A percentile compares a stretch with the other conserved stretches of the same genome.
phyloP scores from a whole-genome alignment of 345 rosid species.

The Citrus medica region DNA sequence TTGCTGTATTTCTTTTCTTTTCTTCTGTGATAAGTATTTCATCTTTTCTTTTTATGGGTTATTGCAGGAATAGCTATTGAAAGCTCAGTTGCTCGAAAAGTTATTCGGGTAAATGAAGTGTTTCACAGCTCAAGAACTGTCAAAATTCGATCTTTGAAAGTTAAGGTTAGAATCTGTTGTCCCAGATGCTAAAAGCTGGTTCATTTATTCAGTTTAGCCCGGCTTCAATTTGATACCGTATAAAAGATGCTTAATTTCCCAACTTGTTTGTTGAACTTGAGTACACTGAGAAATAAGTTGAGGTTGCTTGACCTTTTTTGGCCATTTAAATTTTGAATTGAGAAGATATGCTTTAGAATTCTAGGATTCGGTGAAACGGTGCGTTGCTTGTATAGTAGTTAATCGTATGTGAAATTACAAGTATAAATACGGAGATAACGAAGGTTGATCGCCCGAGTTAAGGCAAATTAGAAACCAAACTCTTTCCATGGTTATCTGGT shows the following conservation, averaged over 20 bases:
- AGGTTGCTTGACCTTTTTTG: conserved; percentile 2
- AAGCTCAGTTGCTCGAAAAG: conserved; percentile 38
- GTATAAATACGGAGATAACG: neutral
- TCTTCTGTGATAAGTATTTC: neutral
- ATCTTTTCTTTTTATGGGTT: neutral
- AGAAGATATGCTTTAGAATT: neutral
- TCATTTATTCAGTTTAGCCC: neutral
- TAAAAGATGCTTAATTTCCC: neutral
- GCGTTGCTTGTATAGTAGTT: neutral
- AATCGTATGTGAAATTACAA: neutral
- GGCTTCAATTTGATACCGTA: neutral
- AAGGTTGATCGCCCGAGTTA: neutral
- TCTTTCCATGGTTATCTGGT: neutral
- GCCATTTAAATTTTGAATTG: conserved; percentile 3
- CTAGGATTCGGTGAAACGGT: neutral
- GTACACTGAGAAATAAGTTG: neutral
- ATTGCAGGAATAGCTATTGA: conserved; percentile 32
- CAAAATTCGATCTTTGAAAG: conserved; percentile 52
- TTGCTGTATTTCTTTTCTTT: neutral
- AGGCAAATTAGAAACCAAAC: neutral
- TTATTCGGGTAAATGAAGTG: conserved; percentile 34
- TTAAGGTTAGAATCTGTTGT: conserved; percentile 48
- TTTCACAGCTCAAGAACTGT: conserved; percentile 36
- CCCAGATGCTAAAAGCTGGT: neutral
- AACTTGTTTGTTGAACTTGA: neutral